Evolutionary conservation across 1,139 yeast species (phyloP).

Genomic region (Suhomyces chickasaworum): DNA sequence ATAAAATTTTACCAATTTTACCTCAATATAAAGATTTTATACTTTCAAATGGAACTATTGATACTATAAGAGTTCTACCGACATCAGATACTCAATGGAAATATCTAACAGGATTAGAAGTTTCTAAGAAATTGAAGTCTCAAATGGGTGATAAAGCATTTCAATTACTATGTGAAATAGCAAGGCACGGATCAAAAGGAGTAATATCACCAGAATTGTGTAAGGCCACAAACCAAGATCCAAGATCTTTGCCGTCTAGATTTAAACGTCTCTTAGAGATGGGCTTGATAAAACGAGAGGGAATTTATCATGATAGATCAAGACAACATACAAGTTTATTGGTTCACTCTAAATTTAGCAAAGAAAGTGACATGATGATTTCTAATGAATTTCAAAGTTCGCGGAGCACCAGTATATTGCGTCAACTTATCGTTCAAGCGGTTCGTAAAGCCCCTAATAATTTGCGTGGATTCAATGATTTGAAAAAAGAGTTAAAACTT

Average conservation of each 20-base stretch:
- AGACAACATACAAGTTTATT: slow-evolving; percentile 52
- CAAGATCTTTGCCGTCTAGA: slow-evolving; percentile 68
- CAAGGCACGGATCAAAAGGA: slow-evolving; percentile 56
- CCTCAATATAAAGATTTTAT: slow-evolving; percentile 28
- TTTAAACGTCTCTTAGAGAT: slow-evolving; percentile 54
- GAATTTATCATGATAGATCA: slow-evolving; percentile 40
- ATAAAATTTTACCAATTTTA: slow-evolving; percentile 20
- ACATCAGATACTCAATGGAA: slow-evolving; percentile 45
- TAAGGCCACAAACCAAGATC: slow-evolving; percentile 62
- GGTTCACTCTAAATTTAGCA: slow-evolving; percentile 46
- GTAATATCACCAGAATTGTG: slow-evolving; percentile 60
- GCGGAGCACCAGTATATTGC: slow-evolving; percentile 34
- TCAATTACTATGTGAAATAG: slow-evolving; percentile 49
- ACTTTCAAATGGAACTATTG: slow-evolving; percentile 18
- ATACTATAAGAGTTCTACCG: slow-evolving; percentile 31
- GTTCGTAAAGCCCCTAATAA: slow-evolving; percentile 68
- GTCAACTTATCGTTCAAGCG: slow-evolving; percentile 49
- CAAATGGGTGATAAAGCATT: slow-evolving; percentile 47
- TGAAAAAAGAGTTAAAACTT: slow-evolving; percentile 62
- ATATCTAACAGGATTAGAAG: slow-evolving; percentile 41
- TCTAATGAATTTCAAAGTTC: slow-evolving; percentile 25
- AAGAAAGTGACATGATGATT: slow-evolving; percentile 12
- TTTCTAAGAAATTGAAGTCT: slow-evolving; percentile 32
- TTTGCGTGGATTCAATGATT: slow-evolving; percentile 65
- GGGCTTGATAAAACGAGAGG: slow-evolving; percentile 48